phyloP scores from a whole-genome alignment of 1,139 yeast genomes.

The Pichia sorboxylosa region DNA sequence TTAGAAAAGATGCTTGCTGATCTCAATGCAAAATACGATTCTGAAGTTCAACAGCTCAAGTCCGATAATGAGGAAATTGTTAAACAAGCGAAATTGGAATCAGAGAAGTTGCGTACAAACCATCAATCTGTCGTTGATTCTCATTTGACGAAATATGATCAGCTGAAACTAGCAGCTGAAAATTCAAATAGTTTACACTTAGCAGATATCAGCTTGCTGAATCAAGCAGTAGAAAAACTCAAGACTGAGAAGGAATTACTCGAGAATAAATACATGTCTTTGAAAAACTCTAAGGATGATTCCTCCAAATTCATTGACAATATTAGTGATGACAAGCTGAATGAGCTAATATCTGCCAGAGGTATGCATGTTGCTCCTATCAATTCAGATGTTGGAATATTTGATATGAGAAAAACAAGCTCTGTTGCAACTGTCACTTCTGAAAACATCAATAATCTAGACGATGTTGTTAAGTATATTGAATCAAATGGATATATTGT shows the following conservation, averaged over 20 bases:
- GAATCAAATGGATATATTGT: slow-evolving; percentile 16
- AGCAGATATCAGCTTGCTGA: too few relatives aligned
- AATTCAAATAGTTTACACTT: too few relatives aligned
- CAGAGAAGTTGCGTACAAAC: too few relatives aligned
- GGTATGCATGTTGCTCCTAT: neutral
- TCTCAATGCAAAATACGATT: neutral
- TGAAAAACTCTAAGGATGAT: neutral
- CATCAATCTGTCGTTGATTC: too few relatives aligned
- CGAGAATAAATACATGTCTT: neutral
- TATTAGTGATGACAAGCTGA: neutral
- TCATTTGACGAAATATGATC: too few relatives aligned
- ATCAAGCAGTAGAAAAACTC: too few relatives aligned
- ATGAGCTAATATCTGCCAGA: neutral
- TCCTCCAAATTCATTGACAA: neutral
- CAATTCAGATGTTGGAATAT: neutral
- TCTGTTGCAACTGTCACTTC: slow-evolving; percentile 12
- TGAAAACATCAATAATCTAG: slow-evolving; percentile 9
- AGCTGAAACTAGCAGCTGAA: too few relatives aligned
- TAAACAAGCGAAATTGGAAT: too few relatives aligned
- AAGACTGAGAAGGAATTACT: neutral
- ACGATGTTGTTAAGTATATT: slow-evolving; percentile 12
- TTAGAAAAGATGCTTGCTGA: too few relatives aligned
- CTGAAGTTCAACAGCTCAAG: neutral
- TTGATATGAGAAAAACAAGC: slow-evolving; percentile 9
- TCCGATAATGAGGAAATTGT: neutral